Evolutionary conservation across 768 basidiomycete genomes (phyloP).

Genomic region (Xerocomus potaroensis): DNA sequence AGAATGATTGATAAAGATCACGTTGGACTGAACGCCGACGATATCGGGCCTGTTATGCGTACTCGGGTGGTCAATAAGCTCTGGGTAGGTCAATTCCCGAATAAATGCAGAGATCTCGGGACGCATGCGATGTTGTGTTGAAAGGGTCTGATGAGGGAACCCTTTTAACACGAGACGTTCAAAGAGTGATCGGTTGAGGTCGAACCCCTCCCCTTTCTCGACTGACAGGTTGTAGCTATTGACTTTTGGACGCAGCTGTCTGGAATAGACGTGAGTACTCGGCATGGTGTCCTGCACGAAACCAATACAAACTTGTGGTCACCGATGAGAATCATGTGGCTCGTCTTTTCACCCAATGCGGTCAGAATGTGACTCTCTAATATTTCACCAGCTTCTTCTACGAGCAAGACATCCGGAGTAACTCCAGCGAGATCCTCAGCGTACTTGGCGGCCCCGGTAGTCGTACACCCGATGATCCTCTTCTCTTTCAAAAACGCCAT

Average conservation of each 20-base stretch:
- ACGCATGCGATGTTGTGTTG: constrained; percentile 66
- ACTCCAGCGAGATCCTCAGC: constrained; percentile 42
- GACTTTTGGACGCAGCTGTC: constrained; percentile 71
- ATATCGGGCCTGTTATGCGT: constrained; percentile 50
- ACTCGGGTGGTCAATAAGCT: constrained; percentile 52
- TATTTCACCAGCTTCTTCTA: constrained; percentile 75
- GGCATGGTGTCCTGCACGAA: background rate
- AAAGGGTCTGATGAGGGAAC: constrained; percentile 57
- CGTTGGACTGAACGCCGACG: constrained; percentile 51
- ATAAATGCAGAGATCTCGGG: constrained; percentile 69
- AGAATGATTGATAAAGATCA: constrained; percentile 59
- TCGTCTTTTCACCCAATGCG: constrained; percentile 43
- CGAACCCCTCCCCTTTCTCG: constrained; percentile 66
- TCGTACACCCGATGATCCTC: constrained; percentile 65
- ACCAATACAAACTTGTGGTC: constrained; percentile 56
- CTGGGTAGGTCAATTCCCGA: constrained; percentile 61
- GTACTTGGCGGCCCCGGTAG: constrained; percentile 67
- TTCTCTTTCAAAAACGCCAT: constrained; percentile 39
- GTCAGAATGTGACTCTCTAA: constrained; percentile 65
- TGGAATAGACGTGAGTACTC: constrained; percentile 19
- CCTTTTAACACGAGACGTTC: constrained; percentile 61
- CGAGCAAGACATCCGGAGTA: constrained; percentile 51
- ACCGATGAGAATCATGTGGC: constrained; percentile 64
- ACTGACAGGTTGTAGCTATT: constrained; percentile 61
- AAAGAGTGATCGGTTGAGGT: constrained; percentile 65